phyloP scores from a whole-genome alignment of 805 yeast species.

The Yarrowia phangngaensis region DNA sequence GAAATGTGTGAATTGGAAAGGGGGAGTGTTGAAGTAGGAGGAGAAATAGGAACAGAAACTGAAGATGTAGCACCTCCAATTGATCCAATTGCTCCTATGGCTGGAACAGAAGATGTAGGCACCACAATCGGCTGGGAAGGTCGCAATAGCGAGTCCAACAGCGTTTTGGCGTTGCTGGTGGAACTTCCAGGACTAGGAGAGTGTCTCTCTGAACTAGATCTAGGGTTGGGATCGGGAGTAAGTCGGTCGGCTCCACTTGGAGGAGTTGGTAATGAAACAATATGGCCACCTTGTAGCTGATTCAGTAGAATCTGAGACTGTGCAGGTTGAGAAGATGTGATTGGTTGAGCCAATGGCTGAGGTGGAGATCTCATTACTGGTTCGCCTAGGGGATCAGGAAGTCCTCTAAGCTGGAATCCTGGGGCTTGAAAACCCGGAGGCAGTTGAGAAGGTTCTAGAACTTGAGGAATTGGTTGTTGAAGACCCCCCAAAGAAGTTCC shows the following conservation, averaged over 20 bases:
- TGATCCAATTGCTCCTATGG: conserved; percentile 8
- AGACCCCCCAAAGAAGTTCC: conserved; percentile 16
- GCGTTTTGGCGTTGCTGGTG: conserved; percentile 12
- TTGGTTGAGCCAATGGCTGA: no score
- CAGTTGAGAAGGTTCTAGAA: background rate
- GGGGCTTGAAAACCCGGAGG: conserved; percentile 14
- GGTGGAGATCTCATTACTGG: no score
- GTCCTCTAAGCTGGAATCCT: no score
- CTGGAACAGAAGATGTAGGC: conserved; percentile 3
- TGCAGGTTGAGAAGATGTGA: conserved; percentile 6
- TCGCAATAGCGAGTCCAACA: conserved; percentile 10
- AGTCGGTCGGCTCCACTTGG: no score
- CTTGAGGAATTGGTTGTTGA: background rate
- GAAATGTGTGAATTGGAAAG: conserved; percentile 6
- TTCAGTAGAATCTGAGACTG: conserved; percentile 20
- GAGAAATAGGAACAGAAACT: conserved; percentile 3
- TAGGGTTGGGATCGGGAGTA: conserved; percentile 11
- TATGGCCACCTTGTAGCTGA: no score
- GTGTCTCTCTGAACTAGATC: conserved; percentile 4
- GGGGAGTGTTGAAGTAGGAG: background rate
- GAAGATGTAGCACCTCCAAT: conserved; percentile 1
- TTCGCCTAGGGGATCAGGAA: no score
- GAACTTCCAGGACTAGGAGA: conserved; percentile 11
- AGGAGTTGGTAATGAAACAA: no score
- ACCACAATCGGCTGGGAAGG: conserved; percentile 1